phyloP scores from a whole-genome alignment of 75 land plant genomes.

The Pseudotsuga menziesii region DNA sequence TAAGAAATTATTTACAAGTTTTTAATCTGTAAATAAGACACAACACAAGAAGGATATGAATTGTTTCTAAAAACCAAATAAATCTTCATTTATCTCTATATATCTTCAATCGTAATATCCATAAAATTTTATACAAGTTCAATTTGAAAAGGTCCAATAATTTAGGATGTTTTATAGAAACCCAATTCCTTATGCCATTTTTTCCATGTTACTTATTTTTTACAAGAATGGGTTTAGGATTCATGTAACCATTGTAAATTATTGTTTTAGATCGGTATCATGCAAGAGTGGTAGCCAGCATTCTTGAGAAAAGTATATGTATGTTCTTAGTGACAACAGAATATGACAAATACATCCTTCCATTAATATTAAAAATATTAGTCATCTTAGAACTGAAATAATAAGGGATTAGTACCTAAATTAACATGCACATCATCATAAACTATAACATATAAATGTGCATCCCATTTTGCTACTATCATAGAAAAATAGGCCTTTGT shows the following conservation, averaged over 20 bases:
- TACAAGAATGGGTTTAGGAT: constrained; percentile 41
- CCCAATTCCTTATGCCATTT: not conserved
- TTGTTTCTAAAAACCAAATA: too few species aligned
- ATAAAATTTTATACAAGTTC: too few species aligned
- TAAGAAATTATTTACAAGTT: too few species aligned
- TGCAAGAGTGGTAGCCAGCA: not conserved
- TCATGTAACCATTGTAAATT: constrained; percentile 43
- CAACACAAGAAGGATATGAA: too few species aligned
- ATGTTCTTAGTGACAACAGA: too few species aligned
- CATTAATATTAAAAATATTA: too few species aligned
- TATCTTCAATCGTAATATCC: not conserved
- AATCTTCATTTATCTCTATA: not conserved
- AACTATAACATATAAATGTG: constrained; percentile 72
- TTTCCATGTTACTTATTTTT: constrained; percentile 18
- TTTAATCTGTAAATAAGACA: too few species aligned
- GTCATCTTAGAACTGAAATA: too few species aligned
- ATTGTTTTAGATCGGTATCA: constrained; percentile 29
- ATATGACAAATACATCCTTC: too few species aligned
- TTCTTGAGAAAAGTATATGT: too few species aligned
- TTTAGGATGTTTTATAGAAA: not conserved
- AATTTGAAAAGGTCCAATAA: not conserved
- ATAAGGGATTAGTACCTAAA: constrained; percentile 20
- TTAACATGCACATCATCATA: constrained; percentile 76
- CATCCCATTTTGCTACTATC: constrained; percentile 71
- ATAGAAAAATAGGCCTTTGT: constrained; percentile 71